Conservation (phyloP, 176 grass and related monocot genomes). For the Avena insularis region DNA sequence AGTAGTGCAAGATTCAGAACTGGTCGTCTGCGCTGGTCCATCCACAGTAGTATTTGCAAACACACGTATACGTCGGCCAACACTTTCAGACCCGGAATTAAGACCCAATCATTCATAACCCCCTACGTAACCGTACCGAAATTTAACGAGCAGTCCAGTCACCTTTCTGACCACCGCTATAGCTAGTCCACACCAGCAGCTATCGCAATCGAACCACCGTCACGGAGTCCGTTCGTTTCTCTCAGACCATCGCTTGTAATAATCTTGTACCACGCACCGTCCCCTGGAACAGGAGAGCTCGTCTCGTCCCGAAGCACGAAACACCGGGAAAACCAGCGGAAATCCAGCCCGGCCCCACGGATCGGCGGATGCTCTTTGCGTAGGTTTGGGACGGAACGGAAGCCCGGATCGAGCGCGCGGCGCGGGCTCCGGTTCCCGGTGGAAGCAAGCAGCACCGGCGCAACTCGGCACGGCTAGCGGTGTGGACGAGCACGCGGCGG, state of each 20-base stretch:
- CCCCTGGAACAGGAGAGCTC: neutral
- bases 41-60: too few relatives aligned
- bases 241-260: neutral
- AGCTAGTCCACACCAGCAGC: neutral
- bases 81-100: neutral
- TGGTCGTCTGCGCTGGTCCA: too few relatives aligned
- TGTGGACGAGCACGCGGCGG: neutral
- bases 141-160: neutral
- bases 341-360: neutral
- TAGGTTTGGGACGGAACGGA: too few relatives aligned
- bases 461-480: too few relatives aligned
- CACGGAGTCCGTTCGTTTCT: neutral
- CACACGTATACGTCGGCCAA: neutral
- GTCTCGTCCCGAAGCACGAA: neutral
- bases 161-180: constrained; percentile 3
- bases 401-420: too few relatives aligned
- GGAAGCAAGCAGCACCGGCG: neutral
- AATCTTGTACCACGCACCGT: neutral
- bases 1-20: too few relatives aligned
- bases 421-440: neutral
- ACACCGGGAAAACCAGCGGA: neutral
- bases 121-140: too few relatives aligned
- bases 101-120: neutral
- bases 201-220: neutral
- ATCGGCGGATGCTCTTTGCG: neutral